Evolutionary conservation across 116 monocot species (phyloP), one percentile per base, ranked within the genome.

Genomic region (Cymodocea nodosa): DNA sequence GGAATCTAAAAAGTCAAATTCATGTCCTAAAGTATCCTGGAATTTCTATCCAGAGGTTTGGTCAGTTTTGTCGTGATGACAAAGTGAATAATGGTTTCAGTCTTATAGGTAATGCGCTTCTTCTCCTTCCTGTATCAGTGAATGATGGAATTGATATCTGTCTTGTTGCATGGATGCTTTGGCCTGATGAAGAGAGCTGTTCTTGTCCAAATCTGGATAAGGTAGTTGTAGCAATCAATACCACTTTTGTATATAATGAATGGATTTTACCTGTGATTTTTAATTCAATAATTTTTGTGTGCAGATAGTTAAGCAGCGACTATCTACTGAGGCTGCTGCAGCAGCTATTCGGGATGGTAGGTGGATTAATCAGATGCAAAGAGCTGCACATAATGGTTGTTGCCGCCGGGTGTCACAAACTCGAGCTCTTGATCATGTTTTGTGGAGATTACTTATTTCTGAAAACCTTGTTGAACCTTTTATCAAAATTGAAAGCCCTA

Each of bases 181-280:
- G 89, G 89, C 92, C 98, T 67, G 98, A 99, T 69, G 98, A 99
- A 69, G 98, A 99, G 71, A 99, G 92, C 71, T 84, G 76, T 77
- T 75, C 77, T 23, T 53, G 64, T 56, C 89, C 86, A 60, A 92
- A 83, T 65, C 80, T 99, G 23, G 98, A 99, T 23, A 99, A 92
- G 89, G 98, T 98, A 53, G 59, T 23, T 22, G 24, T 25, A 16
- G 52, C 13, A 60, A 23, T 56, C 2, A 18, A 22, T 56, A 0
- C 18, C 56, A 56, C 11, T 56, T 56, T 44, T 8, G 11, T 44
- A 4, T 1, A 56, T 19, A 19, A 19, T 56, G 56, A 56, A 56
- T 19, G 35, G 15, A 15, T 60, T 60, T 54, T 16, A 54, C 54
- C 54, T 54, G 16, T 54, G 17, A 20, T 5, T 16, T 16, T 54